Percentiles rank a stretch among this genome's conserved stretches.
Conservation (phyloP, 2,329 filamentous ascomycete species). For the Talaromyces marneffei region DNA sequence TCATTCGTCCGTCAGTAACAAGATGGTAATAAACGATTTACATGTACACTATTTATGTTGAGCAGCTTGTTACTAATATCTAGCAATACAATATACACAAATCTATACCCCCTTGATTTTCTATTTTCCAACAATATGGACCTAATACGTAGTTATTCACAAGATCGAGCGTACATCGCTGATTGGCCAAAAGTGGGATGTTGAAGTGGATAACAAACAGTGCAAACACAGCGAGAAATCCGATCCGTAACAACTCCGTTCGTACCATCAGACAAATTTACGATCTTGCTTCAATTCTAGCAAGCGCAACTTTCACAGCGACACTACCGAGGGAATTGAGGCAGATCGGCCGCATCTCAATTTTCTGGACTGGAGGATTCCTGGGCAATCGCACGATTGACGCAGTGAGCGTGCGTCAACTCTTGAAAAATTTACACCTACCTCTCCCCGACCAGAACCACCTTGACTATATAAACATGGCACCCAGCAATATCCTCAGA, state of each 20-base stretch:
- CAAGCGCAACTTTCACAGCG: background rate
- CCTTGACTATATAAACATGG: slow-evolving; percentile 19
- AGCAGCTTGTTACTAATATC: background rate
- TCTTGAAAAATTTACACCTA: slow-evolving; percentile 3
- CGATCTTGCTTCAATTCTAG: background rate
- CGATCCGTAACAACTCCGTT: slow-evolving; percentile 2
- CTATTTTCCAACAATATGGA: too few relatives aligned
- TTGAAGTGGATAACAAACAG: slow-evolving; percentile 1
- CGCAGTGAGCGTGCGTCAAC: background rate
- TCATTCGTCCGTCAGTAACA: background rate
- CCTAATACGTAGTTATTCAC: background rate
- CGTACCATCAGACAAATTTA: background rate
- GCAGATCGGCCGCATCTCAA: too few relatives aligned
- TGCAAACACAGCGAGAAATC: slow-evolving; percentile 7
- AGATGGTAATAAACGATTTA: background rate
- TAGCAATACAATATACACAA: background rate
- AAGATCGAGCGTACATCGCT: background rate
- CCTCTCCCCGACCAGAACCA: background rate
- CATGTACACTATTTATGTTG: background rate
- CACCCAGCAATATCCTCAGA: slow-evolving; percentile 19
- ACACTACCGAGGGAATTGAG: too few relatives aligned
- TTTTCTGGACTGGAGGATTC: too few relatives aligned
- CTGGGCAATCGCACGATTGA: background rate
- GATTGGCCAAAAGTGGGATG: background rate
- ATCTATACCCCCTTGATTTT: too few relatives aligned